Evolutionary conservation across 148 eudicot species (phyloP), one percentile per base, ranked within the genome.

Genomic region (Vaccinium darrowii): DNA sequence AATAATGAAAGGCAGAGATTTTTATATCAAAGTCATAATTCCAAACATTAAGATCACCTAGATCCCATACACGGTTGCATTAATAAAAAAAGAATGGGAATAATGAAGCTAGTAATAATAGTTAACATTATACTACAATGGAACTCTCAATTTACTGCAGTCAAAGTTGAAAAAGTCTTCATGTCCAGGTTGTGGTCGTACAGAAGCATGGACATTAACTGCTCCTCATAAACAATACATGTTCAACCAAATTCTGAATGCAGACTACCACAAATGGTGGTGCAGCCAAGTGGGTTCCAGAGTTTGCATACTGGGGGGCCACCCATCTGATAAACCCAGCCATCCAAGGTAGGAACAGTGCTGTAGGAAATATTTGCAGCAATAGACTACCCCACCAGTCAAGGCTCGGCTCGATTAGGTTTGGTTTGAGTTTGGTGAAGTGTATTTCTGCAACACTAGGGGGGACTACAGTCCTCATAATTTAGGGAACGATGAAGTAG

Each of bases 171-270:
- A 43, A 43, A 43, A 7, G 76, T 33, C 2, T 15, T 72, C 5
- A 36, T 36, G 76, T 72, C 76, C 76, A 72, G 49, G 47, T 72
- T 33, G 76, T 23, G 60, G 60, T 78, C 4, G 27, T 21, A 12
- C 80, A 77, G 30, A 15, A 43, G 76, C 21, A 52, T 52, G 62
- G 63, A 78, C 57, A 51, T 65, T 78, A 52, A 78, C 81, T 53
- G 5, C 21, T 27, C 62, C 30, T 27, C 16, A 53, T 16, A 8
- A 7, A 52, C 21, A 23, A 78, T 23, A 78, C 15, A 27, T 27
- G 62, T 53, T 23, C 62, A 51, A 53, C 9, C 25, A 27, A 52
- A 27, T 51, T 27, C 81, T 78, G 25, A 16, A 78, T 53, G 81
- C 81, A 43, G 23, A 75, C 8, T 43, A 78, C 47, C 2, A 78